Percentiles rank a stretch among this genome's conserved stretches.
phyloP scores from a whole-genome alignment of 257 asterid genomes.

The Coffea eugenioides region DNA sequence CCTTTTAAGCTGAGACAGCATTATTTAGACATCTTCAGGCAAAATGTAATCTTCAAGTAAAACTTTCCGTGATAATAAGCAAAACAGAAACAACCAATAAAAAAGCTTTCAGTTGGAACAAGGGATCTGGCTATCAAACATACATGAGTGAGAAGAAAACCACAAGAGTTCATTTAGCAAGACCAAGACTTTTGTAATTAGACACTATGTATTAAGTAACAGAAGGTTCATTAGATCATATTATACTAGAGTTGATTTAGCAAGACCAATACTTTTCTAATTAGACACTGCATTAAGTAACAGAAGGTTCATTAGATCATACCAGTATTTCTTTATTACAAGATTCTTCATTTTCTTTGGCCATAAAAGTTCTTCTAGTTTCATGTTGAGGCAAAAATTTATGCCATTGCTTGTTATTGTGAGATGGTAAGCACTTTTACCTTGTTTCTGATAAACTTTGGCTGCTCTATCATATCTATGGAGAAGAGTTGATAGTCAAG shows the following conservation, averaged over 20 bases:
- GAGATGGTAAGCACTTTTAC: too few species aligned
- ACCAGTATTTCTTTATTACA: neutral
- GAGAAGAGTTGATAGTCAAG: neutral
- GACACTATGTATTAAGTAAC: too few species aligned
- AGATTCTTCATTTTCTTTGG: too few species aligned
- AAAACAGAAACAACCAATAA: neutral
- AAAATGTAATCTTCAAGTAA: too few species aligned
- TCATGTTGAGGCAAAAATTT: neutral
- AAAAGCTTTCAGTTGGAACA: neutral
- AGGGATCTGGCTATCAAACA: neutral
- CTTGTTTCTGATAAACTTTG: neutral
- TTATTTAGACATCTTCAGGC: neutral
- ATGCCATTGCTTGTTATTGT: neutral
- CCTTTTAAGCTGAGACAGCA: neutral
- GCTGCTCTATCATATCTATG: neutral
- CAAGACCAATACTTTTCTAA: neutral
- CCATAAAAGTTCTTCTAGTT: too few species aligned
- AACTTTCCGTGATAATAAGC: neutral
- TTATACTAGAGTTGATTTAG: neutral
- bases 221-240: too few species aligned
- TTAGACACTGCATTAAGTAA: neutral
- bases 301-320: neutral
- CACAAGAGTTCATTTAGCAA: neutral
- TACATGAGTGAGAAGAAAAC: neutral
- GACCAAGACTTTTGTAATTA: too few species aligned